Base-by-base conservation (phyloP, 768 basidiomycete genomes). In the Jaapia argillacea region DNA sequence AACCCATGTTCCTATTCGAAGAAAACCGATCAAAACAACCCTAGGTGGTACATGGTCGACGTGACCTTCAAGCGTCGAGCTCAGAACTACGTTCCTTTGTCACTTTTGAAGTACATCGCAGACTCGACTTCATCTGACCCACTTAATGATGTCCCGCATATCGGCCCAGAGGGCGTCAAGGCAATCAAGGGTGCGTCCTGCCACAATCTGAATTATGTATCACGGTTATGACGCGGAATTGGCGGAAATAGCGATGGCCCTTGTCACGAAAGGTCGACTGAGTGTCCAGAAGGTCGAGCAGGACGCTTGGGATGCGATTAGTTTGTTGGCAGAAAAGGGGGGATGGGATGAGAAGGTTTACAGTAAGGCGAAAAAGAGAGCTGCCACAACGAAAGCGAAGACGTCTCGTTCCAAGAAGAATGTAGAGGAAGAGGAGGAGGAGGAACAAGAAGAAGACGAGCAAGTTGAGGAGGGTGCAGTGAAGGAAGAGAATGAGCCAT, bases 21-120 rank as follows among this genome's bases (percentile, higher is more conserved):
- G 87, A 93, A 93, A 77, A 75, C 89, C 2, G 71, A 88, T 44
- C 53, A 78, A 53, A 69, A 71, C 3, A 68, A 78, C 7, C 92
- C 92, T 1, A 86, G 74, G 56, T 97, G 92, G 92, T 92, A 72
- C 66, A 97, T 97, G 92, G 85, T 92, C 26, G 81, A 90, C 52
- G 64, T 82, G 41, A 74, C 71, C 24, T 92, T 93, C 58, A 52
- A 61, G 13, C 65, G 74, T 4, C 77, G 85, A 20, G 72, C 84
- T 4, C 51, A 59, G 24, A 68, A 92, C 63, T 90, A 90, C 42
- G 73, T 94, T 7, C 81, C 91, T 2, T 69, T 94, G 7, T 67
- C 81, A 4, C 68, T 94, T 1, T 69, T 97, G 35, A 78, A 80
- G 21, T 64, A 69, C 40, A 73, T 93, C 28, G 67, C 68, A 12